Evolutionary conservation across 1,284 basidiomycete species (phyloP).

Genomic region (Entoloma clypeatum): DNA sequence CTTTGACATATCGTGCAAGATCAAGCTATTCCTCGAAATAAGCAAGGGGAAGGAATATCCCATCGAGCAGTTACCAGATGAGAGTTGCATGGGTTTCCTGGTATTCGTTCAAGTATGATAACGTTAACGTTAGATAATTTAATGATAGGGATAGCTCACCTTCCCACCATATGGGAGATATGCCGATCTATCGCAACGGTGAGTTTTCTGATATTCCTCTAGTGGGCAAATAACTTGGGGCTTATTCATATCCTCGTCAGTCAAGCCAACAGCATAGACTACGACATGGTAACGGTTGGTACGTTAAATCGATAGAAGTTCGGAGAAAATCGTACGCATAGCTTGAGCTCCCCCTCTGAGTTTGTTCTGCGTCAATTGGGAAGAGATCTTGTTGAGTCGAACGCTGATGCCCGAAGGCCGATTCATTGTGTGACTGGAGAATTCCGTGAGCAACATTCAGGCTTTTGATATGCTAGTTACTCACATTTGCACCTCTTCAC

Average conservation of each 20-base stretch:
- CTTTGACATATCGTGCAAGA: constrained; percentile 69
- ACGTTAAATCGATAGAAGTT: background rate
- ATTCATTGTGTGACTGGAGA: constrained; percentile 32
- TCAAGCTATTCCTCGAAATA: constrained; percentile 51
- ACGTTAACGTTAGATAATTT: background rate
- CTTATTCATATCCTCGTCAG: constrained; percentile 78
- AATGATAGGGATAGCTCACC: constrained; percentile 40
- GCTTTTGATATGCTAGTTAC: constrained; percentile 8
- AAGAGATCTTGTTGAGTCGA: constrained; percentile 57
- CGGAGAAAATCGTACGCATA: constrained; percentile 55
- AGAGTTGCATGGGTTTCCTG: constrained; percentile 81
- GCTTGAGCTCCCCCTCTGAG: constrained; percentile 74
- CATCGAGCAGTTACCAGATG: constrained; percentile 59
- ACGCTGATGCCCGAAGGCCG: constrained; percentile 28
- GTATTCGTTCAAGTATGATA: background rate
- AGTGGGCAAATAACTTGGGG: constrained; percentile 51
- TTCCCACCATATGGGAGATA: constrained; percentile 87
- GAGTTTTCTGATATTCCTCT: constrained; percentile 1
- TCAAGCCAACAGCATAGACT: constrained; percentile 77
- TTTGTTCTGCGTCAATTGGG: constrained; percentile 34
- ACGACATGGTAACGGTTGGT: constrained; percentile 8
- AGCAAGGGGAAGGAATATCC: background rate
- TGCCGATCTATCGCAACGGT: constrained; percentile 58
- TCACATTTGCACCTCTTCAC: constrained; percentile 56
- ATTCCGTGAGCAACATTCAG: constrained; percentile 4